phyloP scores from a whole-genome alignment of 805 yeast species.

The Starmerella vaccinii region DNA sequence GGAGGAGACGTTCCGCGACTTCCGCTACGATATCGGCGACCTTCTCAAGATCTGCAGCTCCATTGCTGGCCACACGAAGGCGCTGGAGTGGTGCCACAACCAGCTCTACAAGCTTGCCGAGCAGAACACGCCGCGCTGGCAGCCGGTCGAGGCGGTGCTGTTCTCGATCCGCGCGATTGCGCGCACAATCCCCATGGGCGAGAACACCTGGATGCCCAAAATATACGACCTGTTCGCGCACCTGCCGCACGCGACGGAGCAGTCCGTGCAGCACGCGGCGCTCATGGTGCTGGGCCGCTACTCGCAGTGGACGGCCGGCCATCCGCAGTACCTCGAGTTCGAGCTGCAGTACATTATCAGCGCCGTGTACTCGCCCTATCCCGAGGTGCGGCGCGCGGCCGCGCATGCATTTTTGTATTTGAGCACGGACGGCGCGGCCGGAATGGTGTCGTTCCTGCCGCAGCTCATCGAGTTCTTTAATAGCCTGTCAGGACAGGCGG shows the following conservation, averaged over 20 bases:
- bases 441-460: constrained; percentile 55
- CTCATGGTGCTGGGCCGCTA: constrained; percentile 91
- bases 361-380: constrained; percentile 45
- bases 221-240: constrained; percentile 59
- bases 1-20: constrained; percentile 87
- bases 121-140: constrained; percentile 45
- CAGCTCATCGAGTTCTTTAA: constrained; percentile 69
- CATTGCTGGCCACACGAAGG: constrained; percentile 66
- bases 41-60: constrained; percentile 93
- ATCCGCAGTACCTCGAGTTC: constrained; percentile 69
- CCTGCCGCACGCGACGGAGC: constrained; percentile 58
- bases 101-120: background rate
- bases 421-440: constrained; percentile 76
- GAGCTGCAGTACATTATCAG: constrained; percentile 75
- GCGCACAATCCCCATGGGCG: constrained; percentile 64
- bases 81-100: constrained; percentile 36
- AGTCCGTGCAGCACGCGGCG: constrained; percentile 82
- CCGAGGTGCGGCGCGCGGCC: constrained; percentile 66
- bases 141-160: constrained; percentile 76
- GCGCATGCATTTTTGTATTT: constrained; percentile 90
- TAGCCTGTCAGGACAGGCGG: constrained; percentile 44
- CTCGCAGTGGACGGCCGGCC: constrained; percentile 86
- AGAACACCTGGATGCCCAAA: constrained; percentile 52
- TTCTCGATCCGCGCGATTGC: constrained; percentile 93
- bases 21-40: constrained; percentile 95